Conservation (phyloP, 305 asterid genomes). For the Fraxinus xanthoxyloides region DNA sequence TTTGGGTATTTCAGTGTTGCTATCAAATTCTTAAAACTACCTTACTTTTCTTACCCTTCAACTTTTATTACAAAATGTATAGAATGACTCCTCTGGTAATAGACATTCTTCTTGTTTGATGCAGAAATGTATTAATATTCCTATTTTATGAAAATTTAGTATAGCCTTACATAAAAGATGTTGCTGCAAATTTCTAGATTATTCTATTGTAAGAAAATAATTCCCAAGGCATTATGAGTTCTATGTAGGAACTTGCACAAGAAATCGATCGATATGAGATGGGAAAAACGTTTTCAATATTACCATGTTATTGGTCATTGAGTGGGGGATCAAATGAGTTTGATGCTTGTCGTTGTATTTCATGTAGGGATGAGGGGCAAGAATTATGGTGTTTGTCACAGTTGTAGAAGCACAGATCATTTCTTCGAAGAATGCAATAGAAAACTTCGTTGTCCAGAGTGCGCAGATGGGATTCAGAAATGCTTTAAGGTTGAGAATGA, state of each 20-base stretch:
- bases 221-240: conserved; percentile 30
- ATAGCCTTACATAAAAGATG: not conserved
- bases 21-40: conserved; percentile 27
- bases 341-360: too few species aligned
- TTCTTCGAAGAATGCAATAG: too few species aligned
- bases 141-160: not conserved
- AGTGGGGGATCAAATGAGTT: too few species aligned
- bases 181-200: conserved; percentile 31
- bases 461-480: too few species aligned
- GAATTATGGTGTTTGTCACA: too few species aligned
- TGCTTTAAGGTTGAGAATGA: too few species aligned
- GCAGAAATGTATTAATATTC: not conserved
- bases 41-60: conserved; percentile 43
- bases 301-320: too few species aligned
- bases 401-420: too few species aligned
- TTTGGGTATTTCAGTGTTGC: conserved; percentile 12
- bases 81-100: not conserved
- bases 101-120: not conserved
- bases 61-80: conserved; percentile 21
- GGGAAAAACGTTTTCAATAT: too few species aligned
- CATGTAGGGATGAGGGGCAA: too few species aligned
- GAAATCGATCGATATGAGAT: conserved; percentile 38
- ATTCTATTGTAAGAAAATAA: conserved; percentile 10
- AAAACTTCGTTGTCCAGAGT: too few species aligned
- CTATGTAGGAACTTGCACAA: conserved; percentile 45